Evolutionary conservation across 495 filamentous ascomycete genomes (phyloP).

Genomic region (Ramalina intermedia): DNA sequence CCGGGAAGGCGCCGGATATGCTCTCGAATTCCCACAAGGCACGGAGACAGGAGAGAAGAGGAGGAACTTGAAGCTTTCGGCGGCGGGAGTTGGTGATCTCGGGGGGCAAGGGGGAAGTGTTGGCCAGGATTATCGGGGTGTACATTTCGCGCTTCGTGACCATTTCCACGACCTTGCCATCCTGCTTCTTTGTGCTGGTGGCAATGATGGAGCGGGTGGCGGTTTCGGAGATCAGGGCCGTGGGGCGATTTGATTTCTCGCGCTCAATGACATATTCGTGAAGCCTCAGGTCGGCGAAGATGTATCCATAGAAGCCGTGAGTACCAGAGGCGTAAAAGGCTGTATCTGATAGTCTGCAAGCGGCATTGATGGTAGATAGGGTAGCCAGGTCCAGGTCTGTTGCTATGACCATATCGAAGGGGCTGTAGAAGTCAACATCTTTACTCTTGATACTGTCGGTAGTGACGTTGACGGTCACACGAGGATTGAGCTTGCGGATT

Average conservation of each 20-base stretch:
- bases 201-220: conserved; percentile 61
- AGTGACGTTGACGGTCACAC: conserved; percentile 64
- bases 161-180: conserved; percentile 62
- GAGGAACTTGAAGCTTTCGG: conserved; percentile 59
- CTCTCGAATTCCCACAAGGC: conserved; percentile 69
- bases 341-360: conserved; percentile 55
- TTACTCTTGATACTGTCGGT: conserved; percentile 45
- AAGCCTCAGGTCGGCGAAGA: conserved; percentile 79
- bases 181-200: conserved; percentile 57
- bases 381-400: conserved; percentile 65
- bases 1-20: conserved; percentile 38
- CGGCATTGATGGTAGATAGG: conserved; percentile 66
- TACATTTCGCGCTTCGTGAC: conserved; percentile 88
- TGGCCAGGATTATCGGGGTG: conserved; percentile 64
- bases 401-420: conserved; percentile 81
- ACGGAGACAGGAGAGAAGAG: conserved; percentile 66
- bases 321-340: conserved; percentile 81
- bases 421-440: conserved; percentile 52
- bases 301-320: conserved; percentile 87
- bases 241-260: conserved; percentile 58
- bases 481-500: conserved; percentile 75
- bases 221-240: conserved; percentile 51
- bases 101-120: conserved; percentile 55
- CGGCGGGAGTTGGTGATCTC: conserved; percentile 52
- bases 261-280: conserved; percentile 84